These are phyloP conservation scores for Macaranga tanarius DNA, from an alignment of 441 rosid genomes.

Conservation along the genomic window DNA sequence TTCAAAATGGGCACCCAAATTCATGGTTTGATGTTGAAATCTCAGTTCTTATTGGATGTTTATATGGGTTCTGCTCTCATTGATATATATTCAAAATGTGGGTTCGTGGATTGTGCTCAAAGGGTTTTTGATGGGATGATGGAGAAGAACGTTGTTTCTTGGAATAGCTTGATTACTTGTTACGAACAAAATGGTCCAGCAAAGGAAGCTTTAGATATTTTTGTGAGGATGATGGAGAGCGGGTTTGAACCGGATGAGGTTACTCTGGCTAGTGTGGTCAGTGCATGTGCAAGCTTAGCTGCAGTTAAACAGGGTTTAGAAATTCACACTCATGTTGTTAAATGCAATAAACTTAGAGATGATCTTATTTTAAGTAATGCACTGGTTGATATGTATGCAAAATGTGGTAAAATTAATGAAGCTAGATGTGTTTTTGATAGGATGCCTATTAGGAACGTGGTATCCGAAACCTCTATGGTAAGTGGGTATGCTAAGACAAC, in stretches of 20 bases:
- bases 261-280: conserved; percentile 68
- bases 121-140: conserved; percentile 56
- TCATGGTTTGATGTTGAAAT: conserved; percentile 60
- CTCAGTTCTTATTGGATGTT: conserved; percentile 41
- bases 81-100: conserved; percentile 77
- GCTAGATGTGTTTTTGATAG: conserved; percentile 66
- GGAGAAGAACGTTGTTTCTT: conserved; percentile 61
- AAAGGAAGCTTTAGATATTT: conserved; percentile 53
- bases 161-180: conserved; percentile 83
- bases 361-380: conserved; percentile 71
- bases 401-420: conserved; percentile 50
- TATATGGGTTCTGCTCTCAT: conserved; percentile 74
- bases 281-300: conserved; percentile 70
- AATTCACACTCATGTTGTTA: conserved; percentile 57
- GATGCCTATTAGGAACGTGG: conserved; percentile 52
- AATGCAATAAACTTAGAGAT: conserved; percentile 45
- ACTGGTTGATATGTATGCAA: conserved; percentile 83
- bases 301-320: conserved; percentile 54
- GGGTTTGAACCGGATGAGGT: conserved; percentile 63
- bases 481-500: conserved; percentile 72
- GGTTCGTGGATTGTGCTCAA: conserved; percentile 50
- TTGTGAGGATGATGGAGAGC: conserved; percentile 48
- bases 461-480: conserved; percentile 78
- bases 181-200: conserved; percentile 82
- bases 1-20: conserved; percentile 52